Conservation (phyloP, 106 monocot genomes). For the Amphibolis antarctica region DNA sequence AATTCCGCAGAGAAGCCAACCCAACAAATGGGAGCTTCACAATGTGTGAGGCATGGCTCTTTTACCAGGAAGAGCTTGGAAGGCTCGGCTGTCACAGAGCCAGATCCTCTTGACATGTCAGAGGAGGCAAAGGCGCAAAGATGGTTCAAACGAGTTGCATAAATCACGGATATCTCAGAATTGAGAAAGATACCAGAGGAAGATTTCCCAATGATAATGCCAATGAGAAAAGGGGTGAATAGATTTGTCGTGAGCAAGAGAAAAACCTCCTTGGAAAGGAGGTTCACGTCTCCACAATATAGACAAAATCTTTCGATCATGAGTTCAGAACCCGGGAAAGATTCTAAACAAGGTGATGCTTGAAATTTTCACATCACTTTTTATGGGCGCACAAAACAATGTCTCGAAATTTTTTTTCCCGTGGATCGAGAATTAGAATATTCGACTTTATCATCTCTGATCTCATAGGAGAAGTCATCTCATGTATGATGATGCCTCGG, state of each 20-base stretch:
- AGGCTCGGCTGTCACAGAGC: slow-evolving; percentile 73
- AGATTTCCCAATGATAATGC: slow-evolving; percentile 97
- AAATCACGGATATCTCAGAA: slow-evolving; percentile 94
- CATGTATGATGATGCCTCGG: too few species aligned
- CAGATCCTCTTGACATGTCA: slow-evolving; percentile 94
- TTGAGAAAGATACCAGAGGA: slow-evolving; percentile 88
- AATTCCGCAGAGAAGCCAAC: neutral
- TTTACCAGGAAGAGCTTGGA: slow-evolving; percentile 81
- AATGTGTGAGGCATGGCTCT: slow-evolving; percentile 10
- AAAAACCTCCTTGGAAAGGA: slow-evolving; percentile 87
- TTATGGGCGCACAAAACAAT: too few species aligned
- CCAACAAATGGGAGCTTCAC: slow-evolving; percentile 4
- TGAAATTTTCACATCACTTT: neutral
- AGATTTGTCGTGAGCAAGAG: slow-evolving; percentile 94
- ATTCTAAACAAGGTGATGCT: slow-evolving; percentile 5
- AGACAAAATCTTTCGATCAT: slow-evolving; percentile 69
- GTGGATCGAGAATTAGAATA: too few species aligned
- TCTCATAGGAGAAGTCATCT: too few species aligned
- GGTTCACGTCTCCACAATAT: slow-evolving; percentile 73
- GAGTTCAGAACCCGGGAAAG: slow-evolving; percentile 55
- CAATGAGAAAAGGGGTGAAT: slow-evolving; percentile 94
- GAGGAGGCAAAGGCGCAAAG: slow-evolving; percentile 98
- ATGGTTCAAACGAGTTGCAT: slow-evolving; percentile 88
- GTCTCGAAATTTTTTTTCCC: too few species aligned
- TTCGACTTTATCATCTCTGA: too few species aligned